phyloP scores from a whole-genome alignment of 306 rosid genomes.

The Sicyos baderoa region DNA sequence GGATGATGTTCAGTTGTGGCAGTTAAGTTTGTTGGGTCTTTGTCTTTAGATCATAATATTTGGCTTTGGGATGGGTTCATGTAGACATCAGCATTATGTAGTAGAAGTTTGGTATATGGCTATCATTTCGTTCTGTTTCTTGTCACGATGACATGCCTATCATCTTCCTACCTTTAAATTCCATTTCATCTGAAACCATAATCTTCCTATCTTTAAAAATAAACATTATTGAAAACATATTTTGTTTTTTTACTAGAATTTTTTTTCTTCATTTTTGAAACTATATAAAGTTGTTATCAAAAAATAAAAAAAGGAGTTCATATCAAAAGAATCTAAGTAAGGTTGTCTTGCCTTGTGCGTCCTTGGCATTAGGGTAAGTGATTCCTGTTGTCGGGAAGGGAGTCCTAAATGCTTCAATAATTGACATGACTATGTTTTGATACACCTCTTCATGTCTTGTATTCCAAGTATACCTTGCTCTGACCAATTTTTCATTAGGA shows the following conservation, averaged over 20 bases:
- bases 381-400: neutral
- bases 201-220: neutral
- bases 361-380: neutral
- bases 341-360: neutral
- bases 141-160: conserved; percentile 30
- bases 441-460: conserved; percentile 11
- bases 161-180: conserved; percentile 18
- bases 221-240: neutral
- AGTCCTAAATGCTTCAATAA: neutral
- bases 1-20: conserved; percentile 73
- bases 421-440: neutral
- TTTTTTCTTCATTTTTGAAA: too few species aligned
- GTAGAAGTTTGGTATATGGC: conserved; percentile 23
- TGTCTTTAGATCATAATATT: conserved; percentile 37
- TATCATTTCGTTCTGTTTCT: conserved; percentile 33
- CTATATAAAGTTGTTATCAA: too few species aligned
- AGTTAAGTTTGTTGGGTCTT: conserved; percentile 89
- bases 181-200: conserved; percentile 6
- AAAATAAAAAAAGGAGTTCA: too few species aligned
- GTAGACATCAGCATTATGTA: conserved; percentile 28
- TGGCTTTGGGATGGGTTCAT: conserved; percentile 37
- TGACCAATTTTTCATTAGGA: neutral
- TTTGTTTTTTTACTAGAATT: too few species aligned
- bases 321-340: neutral
- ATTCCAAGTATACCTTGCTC: neutral